These are phyloP conservation scores for Rhodotorula babjevae DNA, from an alignment of 768 basidiomycete genomes.

Conservation along the genomic window DNA sequence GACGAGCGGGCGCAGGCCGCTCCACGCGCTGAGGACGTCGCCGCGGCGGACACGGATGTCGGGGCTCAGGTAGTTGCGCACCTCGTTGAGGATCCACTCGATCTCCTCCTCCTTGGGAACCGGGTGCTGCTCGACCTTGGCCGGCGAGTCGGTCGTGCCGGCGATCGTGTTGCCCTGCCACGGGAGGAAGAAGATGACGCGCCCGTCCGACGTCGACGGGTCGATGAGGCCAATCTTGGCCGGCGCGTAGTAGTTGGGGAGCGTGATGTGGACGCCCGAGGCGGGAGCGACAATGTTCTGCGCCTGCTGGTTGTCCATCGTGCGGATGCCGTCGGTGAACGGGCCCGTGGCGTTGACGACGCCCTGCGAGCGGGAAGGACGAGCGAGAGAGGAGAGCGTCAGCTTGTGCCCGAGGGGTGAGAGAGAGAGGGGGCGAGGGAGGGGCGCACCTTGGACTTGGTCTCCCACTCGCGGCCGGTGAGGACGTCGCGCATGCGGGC, in stretches of 20 bases:
- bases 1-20: slow-evolving; percentile 83
- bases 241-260: slow-evolving; percentile 95
- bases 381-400: too few species aligned
- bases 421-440: not conserved
- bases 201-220: slow-evolving; percentile 88
- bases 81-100: slow-evolving; percentile 91
- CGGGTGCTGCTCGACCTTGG: slow-evolving; percentile 67
- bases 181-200: slow-evolving; percentile 97
- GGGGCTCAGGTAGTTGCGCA: slow-evolving; percentile 76
- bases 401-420: too few species aligned
- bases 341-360: slow-evolving; percentile 97
- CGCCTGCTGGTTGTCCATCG: slow-evolving; percentile 58
- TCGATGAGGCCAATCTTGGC: slow-evolving; percentile 88
- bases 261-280: slow-evolving; percentile 89
- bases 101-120: slow-evolving; percentile 87
- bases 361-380: slow-evolving; percentile 53
- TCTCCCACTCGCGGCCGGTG: slow-evolving; percentile 73
- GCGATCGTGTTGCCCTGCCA: slow-evolving; percentile 98
- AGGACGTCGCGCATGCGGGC: slow-evolving; percentile 74
- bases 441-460: slow-evolving; percentile 65
- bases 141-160: slow-evolving; percentile 80
- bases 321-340: slow-evolving; percentile 77
- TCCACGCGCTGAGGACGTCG: slow-evolving; percentile 94
- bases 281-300: slow-evolving; percentile 86
- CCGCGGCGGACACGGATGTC: slow-evolving; percentile 91